A percentile compares a stretch with the other conserved stretches of the same genome.
Evolutionary conservation across 1,284 basidiomycete species (phyloP).

Genomic region (Amylostereum areolatum): DNA sequence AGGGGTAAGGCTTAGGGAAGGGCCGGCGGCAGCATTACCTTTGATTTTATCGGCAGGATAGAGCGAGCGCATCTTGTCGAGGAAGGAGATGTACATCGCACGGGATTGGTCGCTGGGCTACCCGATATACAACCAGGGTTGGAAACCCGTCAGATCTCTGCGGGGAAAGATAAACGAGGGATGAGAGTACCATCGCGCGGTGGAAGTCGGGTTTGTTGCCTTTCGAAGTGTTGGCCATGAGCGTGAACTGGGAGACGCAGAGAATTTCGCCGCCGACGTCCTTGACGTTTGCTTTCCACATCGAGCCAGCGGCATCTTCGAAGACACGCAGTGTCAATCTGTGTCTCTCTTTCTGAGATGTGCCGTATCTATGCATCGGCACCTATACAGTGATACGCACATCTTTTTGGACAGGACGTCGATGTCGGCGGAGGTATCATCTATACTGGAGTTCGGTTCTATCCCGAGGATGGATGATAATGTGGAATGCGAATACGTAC

Average conservation of each 20-base stretch:
- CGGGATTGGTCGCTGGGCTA: too few species aligned
- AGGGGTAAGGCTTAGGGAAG: too few species aligned
- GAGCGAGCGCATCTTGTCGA: conserved; percentile 55
- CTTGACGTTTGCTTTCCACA: conserved; percentile 82
- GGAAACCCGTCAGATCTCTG: too few species aligned
- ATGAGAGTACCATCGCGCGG: conserved; percentile 68
- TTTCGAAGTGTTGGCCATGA: conserved; percentile 82
- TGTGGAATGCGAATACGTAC: conserved; percentile 34
- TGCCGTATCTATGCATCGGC: conserved; percentile 1
- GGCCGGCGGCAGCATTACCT: too few species aligned
- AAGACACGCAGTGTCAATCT: conserved; percentile 74
- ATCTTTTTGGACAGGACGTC: conserved; percentile 75
- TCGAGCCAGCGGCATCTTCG: conserved; percentile 50
- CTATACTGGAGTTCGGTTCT: conserved; percentile 33
- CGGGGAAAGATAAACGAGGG: neutral
- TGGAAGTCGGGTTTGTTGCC: conserved; percentile 90
- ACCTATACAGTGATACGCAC: conserved; percentile 28
- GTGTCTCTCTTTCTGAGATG: too few species aligned
- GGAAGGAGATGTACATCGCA: conserved; percentile 65
- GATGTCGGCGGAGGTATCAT: conserved; percentile 73
- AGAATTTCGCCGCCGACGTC: conserved; percentile 84
- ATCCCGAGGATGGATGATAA: conserved; percentile 9
- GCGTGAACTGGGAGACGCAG: conserved; percentile 89
- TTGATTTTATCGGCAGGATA: conserved; percentile 75
- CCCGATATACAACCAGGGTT: too few species aligned